Base-by-base conservation (phyloP, 257 asterid species). In the Buddleja alternifolia region DNA sequence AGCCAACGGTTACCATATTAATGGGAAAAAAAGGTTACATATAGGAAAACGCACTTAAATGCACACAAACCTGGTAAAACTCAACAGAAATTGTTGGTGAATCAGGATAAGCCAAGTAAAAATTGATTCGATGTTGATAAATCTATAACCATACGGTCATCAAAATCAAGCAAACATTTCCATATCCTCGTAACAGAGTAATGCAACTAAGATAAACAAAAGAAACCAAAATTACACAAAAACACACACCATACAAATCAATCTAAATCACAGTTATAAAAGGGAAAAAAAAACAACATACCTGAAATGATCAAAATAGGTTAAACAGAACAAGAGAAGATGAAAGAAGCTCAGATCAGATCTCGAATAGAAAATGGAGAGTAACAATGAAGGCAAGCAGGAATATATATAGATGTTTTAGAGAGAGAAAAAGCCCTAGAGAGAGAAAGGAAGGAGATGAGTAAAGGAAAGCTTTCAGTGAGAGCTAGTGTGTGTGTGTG, bases 341-440 rank as follows among this genome's bases (percentile, higher is more conserved):
- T 23, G 23, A 41, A 44, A 63, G 70, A 67, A 47, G 25, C n/a
- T n/a, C 20, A 77, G 64, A 75, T 72, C 85, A 79, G 93, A 90
- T 90, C 87, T 80, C 79, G 75, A 78, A 62, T 65, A 69, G 50
- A 42, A 54, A 3, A 32, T 36, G 37, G 73, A 44, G 81, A 83
- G 86, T 86, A 55, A 50, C 25, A 69, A 41, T 37, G 82, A 85
- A 84, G 88, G 85, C 73, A 76, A 63, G 50, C 7, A 7, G 53
- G 37, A 66, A 60, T 67, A 80, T 73, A 53, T 79, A 76, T 75
- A 78, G 75, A 53, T 29, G 76, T n/a, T 7, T 24, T 69, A 69
- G 48, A 50, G 71, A 56, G 77, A 52, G 64, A 55, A 71, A 67
- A 67, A 64, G 45, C 56, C 78, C 76, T 71, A 70, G 85, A 73